These are phyloP conservation scores for Aspergillus sp. DNA, from an alignment of 2,329 filamentous ascomycete genomes.

Conservation along the genomic window DNA sequence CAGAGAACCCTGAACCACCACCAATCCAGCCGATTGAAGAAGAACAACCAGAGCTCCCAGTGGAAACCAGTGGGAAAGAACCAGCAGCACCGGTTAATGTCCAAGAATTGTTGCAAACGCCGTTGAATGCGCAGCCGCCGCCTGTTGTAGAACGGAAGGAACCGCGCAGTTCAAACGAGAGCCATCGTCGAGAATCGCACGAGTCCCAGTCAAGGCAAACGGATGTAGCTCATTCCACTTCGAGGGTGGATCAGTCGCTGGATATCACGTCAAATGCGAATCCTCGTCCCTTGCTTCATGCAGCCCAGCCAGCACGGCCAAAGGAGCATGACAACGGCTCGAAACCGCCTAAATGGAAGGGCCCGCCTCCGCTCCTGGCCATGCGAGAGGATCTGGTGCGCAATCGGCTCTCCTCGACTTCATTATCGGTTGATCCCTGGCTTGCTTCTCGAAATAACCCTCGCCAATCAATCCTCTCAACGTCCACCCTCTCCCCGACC, in stretches of 20 bases:
- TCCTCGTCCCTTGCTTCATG: constrained; percentile 1
- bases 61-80: constrained; percentile 36
- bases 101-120: constrained; percentile 57
- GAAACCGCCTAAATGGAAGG: constrained; percentile 17
- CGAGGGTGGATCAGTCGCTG: background rate
- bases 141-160: constrained; percentile 22
- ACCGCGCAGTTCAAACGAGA: constrained; percentile 7
- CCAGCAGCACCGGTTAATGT: constrained; percentile 54
- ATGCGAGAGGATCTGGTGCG: constrained; percentile 47
- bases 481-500: background rate
- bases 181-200: constrained; percentile 7
- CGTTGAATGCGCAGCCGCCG: constrained; percentile 43
- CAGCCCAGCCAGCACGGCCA: background rate
- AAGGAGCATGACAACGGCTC: constrained; percentile 3
- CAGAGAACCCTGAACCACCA: constrained; percentile 61
- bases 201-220: constrained; percentile 7
- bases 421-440: constrained; percentile 26
- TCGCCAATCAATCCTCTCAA: constrained; percentile 15
- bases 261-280: constrained; percentile 1
- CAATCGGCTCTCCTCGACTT: constrained; percentile 30
- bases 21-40: constrained; percentile 36
- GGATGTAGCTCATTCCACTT: background rate
- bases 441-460: constrained; percentile 17
- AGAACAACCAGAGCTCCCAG: constrained; percentile 23
- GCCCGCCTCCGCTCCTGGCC: constrained; percentile 43